Evolutionary conservation across 2,329 filamentous ascomycete genomes (phyloP).

Genomic region (Cadophora sp.): DNA sequence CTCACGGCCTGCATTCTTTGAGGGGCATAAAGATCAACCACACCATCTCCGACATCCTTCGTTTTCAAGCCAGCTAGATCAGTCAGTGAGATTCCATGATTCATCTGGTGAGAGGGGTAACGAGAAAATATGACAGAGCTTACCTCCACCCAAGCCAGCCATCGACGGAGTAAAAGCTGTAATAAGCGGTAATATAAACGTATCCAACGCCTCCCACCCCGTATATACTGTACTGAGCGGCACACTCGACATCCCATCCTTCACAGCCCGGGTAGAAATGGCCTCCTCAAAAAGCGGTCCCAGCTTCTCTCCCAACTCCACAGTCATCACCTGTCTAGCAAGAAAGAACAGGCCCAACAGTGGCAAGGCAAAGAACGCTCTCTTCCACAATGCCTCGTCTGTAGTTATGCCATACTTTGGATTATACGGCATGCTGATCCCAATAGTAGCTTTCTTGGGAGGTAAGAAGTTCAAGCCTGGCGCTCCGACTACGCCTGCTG

Average conservation of each 20-base stretch:
- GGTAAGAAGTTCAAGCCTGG: slow-evolving; percentile 42
- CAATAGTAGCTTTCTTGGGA: slow-evolving; percentile 27
- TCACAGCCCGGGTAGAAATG: not conserved
- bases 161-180: slow-evolving; percentile 20
- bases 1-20: slow-evolving; percentile 30
- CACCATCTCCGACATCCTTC: not conserved
- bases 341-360: slow-evolving; percentile 18
- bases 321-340: not conserved
- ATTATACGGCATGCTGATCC: slow-evolving; percentile 41
- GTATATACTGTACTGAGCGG: slow-evolving; percentile 10
- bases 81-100: not conserved
- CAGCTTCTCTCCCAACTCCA: not conserved
- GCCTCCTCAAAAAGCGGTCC: not conserved
- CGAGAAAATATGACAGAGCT: not conserved
- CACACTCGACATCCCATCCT: not conserved
- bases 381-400: slow-evolving; percentile 34
- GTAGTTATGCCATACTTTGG: slow-evolving; percentile 35
- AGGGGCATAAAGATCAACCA: slow-evolving; percentile 8
- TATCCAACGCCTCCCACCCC: slow-evolving; percentile 7
- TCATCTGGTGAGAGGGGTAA: not conserved
- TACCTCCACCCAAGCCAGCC: slow-evolving; percentile 18
- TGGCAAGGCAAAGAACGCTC: slow-evolving; percentile 28
- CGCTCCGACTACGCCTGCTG: slow-evolving; percentile 26
- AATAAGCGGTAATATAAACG: slow-evolving; percentile 14
- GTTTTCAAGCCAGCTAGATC: not conserved